phyloP scores from a whole-genome alignment of 2,329 filamentous ascomycete genomes.

The Colletotrichum destructivum region DNA sequence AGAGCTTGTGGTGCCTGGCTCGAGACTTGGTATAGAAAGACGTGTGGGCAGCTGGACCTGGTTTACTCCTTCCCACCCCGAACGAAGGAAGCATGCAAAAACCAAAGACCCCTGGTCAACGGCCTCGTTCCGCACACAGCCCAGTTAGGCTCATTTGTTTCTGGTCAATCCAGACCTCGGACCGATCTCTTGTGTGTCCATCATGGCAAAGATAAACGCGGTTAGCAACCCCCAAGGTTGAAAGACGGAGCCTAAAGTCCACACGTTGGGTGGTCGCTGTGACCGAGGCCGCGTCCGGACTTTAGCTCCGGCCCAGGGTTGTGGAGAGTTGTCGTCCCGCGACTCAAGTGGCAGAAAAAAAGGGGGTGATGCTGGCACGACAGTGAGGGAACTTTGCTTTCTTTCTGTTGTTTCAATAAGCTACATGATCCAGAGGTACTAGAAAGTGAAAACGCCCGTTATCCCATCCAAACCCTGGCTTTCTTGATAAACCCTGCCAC shows the following conservation, averaged over 20 bases:
- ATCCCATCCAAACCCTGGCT: not conserved
- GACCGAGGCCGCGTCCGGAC: not conserved
- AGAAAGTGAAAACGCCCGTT: conserved; percentile 2
- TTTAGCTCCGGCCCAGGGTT: not conserved
- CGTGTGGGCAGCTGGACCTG: not conserved
- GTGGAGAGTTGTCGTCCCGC: not conserved
- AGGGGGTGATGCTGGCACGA: not conserved
- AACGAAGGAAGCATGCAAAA: not conserved
- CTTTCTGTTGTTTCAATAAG: not conserved
- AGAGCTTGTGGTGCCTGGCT: not conserved
- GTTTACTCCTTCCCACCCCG: not conserved
- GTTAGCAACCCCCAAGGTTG: not conserved
- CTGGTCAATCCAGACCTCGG: not conserved
- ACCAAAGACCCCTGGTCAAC: not conserved
- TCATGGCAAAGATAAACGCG: not conserved
- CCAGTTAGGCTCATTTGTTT: not conserved
- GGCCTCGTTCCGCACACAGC: not conserved
- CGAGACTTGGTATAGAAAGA: not conserved
- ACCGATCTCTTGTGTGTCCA: not conserved
- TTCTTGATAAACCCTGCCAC: not conserved
- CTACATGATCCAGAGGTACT: not conserved
- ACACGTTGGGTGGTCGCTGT: not conserved
- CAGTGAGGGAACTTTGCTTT: not conserved
- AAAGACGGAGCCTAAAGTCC: not conserved
- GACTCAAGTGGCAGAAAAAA: not conserved